Evolutionary conservation across 306 rosid species (phyloP).

Genomic region (Lotus japonicus): DNA sequence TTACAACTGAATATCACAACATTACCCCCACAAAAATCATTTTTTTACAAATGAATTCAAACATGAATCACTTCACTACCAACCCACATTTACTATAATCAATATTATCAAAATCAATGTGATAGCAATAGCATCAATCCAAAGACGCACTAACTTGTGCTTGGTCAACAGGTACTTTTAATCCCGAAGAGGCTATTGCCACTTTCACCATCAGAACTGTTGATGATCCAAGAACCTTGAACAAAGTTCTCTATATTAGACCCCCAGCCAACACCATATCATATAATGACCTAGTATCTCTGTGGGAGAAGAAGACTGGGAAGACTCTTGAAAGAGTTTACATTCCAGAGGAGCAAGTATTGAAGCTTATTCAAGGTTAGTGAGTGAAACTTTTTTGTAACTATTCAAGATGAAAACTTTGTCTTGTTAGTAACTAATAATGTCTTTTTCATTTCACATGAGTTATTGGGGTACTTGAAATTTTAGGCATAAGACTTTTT

Average conservation of each 20-base stretch:
- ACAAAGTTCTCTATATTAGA: conserved; percentile 29
- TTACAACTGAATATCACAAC: no score
- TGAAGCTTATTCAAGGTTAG: conserved; percentile 18
- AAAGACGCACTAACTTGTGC: no score
- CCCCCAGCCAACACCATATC: conserved; percentile 27
- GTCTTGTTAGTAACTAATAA: neutral
- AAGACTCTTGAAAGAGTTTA: conserved; percentile 26
- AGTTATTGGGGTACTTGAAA: neutral
- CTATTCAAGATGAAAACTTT: neutral
- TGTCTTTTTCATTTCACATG: no score
- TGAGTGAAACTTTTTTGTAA: neutral
- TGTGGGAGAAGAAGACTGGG: conserved; percentile 39
- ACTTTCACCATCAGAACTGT: conserved; percentile 29
- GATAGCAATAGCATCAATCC: no score
- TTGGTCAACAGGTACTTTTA: conserved; percentile 13
- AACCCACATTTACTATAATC: no score
- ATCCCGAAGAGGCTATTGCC: conserved; percentile 38
- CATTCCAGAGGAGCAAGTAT: conserved; percentile 6
- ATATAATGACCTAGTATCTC: conserved; percentile 32
- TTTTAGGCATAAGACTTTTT: neutral
- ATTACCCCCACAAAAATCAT: no score
- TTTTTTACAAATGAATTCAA: no score
- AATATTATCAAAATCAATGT: no score
- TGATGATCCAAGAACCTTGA: conserved; percentile 46
- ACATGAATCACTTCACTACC: no score